Evolutionary conservation across 306 rosid species (phyloP).

Genomic region (Cucurbita argyrosperma): DNA sequence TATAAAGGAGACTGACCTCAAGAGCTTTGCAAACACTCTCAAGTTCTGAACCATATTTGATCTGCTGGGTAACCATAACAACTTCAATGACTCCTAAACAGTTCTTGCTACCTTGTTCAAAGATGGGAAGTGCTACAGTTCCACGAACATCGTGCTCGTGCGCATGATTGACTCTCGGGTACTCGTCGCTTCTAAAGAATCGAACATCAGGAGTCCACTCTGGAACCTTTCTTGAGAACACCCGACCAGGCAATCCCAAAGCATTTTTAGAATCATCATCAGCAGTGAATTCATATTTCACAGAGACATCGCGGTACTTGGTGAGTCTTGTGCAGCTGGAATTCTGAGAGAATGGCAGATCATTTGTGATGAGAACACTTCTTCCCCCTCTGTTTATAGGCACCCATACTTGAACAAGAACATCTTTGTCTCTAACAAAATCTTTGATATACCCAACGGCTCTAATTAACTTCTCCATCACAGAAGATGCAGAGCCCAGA

Average conservation of each 20-base stretch:
- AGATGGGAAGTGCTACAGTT: conserved; percentile 71
- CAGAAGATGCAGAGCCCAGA: conserved; percentile 30
- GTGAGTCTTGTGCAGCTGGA: conserved; percentile 42
- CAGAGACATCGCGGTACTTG: conserved; percentile 52
- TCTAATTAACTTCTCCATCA: conserved; percentile 41
- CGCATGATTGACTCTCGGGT: conserved; percentile 64
- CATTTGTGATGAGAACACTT: conserved; percentile 43
- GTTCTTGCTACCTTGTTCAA: conserved; percentile 56
- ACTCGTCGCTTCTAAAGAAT: conserved; percentile 62
- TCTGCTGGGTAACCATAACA: conserved; percentile 57
- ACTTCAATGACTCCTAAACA: conserved; percentile 93
- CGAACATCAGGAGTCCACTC: conserved; percentile 98
- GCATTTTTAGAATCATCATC: conserved; percentile 41
- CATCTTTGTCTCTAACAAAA: conserved; percentile 43
- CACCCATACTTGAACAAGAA: conserved; percentile 80
- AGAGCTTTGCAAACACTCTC: conserved; percentile 79
- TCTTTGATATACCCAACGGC: conserved; percentile 50
- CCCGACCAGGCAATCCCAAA: conserved; percentile 77
- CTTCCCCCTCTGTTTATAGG: conserved; percentile 52
- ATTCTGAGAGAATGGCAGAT: conserved; percentile 45
- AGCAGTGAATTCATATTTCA: conserved; percentile 37
- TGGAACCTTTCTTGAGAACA: conserved; percentile 58
- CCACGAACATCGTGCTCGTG: conserved; percentile 58
- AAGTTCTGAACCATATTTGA: conserved; percentile 51
- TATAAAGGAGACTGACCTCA: conserved; percentile 44